Evolutionary conservation across 331 rosid genomes (phyloP).

Genomic region (Acacia pycnantha): DNA sequence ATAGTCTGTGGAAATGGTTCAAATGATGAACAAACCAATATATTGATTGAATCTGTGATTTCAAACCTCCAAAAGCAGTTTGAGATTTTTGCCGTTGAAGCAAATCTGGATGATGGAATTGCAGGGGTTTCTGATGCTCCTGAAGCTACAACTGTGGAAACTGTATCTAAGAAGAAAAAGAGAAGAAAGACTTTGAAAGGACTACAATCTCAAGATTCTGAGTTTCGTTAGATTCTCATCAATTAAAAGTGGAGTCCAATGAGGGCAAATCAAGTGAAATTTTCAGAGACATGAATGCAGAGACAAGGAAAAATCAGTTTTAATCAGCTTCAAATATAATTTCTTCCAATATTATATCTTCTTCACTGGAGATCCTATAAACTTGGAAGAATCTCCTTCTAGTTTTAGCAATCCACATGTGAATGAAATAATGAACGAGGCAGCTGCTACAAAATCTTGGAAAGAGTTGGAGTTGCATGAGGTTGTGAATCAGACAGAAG

Average conservation of each 20-base stretch:
- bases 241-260: conserved; percentile 35
- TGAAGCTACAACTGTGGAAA: conserved; percentile 15
- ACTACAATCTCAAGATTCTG: conserved; percentile 33
- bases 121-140: conserved; percentile 45
- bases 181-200: conserved; percentile 56
- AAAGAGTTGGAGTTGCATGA: conserved; percentile 31
- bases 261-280: conserved; percentile 43
- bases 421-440: conserved; percentile 37
- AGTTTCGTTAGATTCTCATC: conserved; percentile 33
- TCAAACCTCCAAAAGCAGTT: conserved; percentile 85
- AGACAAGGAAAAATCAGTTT: conserved; percentile 22
- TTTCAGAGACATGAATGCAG: conserved; percentile 35
- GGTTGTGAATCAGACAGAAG: conserved; percentile 34
- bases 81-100: conserved; percentile 84
- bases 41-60: conserved; percentile 55
- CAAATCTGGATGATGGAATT: conserved; percentile 53
- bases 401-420: conserved; percentile 31
- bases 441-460: conserved; percentile 40
- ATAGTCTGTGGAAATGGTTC: conserved; percentile 36
- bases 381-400: conserved; percentile 42
- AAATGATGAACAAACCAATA: conserved; percentile 26
- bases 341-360: conserved; percentile 33
- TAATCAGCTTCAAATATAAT: conserved; percentile 24
- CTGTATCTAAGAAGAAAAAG: conserved; percentile 78
- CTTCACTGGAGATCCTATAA: conserved; percentile 28